Percentiles rank a stretch among this genome's conserved stretches.
phyloP scores from a whole-genome alignment of 495 filamentous ascomycete genomes.

The Neurospora hispaniola region DNA sequence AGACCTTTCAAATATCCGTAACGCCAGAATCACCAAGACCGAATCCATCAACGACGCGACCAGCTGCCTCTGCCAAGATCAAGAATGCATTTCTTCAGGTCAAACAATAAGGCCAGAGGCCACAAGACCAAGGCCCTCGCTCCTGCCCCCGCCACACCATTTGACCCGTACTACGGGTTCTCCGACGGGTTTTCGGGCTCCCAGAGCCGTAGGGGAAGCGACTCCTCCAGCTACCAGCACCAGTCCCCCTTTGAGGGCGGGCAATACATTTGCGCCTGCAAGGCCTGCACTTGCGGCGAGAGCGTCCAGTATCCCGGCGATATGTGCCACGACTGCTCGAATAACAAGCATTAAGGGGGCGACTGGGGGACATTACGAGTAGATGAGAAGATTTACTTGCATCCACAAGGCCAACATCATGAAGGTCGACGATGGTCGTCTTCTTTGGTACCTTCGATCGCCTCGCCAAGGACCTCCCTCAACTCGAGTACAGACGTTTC shows the following conservation, averaged over 20 bases:
- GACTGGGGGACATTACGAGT: neutral
- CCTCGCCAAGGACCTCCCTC: slow-evolving; percentile 85
- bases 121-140: neutral
- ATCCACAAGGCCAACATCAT: slow-evolving; percentile 99
- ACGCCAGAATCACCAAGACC: neutral
- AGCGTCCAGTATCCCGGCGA: neutral
- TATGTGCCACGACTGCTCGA: neutral
- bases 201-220: neutral
- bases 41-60: neutral
- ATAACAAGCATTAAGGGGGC: neutral
- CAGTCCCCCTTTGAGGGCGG: neutral
- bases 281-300: neutral
- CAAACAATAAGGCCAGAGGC: neutral
- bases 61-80: neutral
- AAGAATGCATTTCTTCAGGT: neutral
- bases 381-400: slow-evolving; percentile 70
- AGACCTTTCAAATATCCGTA: neutral
- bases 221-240: neutral
- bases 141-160: neutral
- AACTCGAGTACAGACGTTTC: slow-evolving; percentile 56
- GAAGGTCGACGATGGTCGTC: slow-evolving; percentile 94
- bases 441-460: slow-evolving; percentile 96
- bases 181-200: neutral
- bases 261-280: slow-evolving; percentile 3
- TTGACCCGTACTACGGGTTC: neutral